These are phyloP conservation scores for Eimeria acervulina DNA, from an alignment of 169 alveolate species.

Conservation along the genomic window DNA sequence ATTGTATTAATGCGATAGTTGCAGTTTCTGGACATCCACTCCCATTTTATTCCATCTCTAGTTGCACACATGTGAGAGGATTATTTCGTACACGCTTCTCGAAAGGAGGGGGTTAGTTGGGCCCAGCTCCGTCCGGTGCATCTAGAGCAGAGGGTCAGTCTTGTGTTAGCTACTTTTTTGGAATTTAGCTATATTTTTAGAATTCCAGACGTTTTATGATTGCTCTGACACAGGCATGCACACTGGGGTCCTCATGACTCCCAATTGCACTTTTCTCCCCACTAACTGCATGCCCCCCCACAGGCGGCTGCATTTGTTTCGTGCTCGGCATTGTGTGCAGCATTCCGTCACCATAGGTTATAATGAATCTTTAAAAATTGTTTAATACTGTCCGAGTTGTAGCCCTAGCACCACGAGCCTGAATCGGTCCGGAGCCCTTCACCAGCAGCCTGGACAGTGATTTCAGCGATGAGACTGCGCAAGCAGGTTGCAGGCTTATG, in stretches of 20 bases:
- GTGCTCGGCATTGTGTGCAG: conserved; percentile 44
- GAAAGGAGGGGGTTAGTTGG: conserved; percentile 46
- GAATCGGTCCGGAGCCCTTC: neutral
- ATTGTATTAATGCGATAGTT: conserved; percentile 44
- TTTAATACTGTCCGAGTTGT: neutral
- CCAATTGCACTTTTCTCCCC: neutral
- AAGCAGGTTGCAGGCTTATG: neutral
- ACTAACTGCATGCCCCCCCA: conserved; percentile 16
- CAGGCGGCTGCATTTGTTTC: neutral
- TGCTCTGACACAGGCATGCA: neutral
- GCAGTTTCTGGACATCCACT: neutral
- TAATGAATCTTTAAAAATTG: neutral
- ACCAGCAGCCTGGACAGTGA: neutral
- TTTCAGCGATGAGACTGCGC: neutral
- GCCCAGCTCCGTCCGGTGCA: conserved; percentile 75
- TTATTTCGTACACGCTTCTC: neutral
- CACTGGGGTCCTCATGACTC: neutral
- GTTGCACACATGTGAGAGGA: conserved; percentile 22
- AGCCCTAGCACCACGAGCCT: neutral
- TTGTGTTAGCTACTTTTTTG: neutral
- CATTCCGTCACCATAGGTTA: neutral
- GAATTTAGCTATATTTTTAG: conserved; percentile 31
- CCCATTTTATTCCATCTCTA: neutral
- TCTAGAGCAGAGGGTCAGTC: conserved; percentile 16
- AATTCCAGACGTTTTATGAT: neutral